Percentiles rank a stretch among this genome's conserved stretches.
These are phyloP conservation scores for Metschnikowia drakensbergensis DNA, from an alignment of 805 yeast genomes.

Conservation along the genomic window DNA sequence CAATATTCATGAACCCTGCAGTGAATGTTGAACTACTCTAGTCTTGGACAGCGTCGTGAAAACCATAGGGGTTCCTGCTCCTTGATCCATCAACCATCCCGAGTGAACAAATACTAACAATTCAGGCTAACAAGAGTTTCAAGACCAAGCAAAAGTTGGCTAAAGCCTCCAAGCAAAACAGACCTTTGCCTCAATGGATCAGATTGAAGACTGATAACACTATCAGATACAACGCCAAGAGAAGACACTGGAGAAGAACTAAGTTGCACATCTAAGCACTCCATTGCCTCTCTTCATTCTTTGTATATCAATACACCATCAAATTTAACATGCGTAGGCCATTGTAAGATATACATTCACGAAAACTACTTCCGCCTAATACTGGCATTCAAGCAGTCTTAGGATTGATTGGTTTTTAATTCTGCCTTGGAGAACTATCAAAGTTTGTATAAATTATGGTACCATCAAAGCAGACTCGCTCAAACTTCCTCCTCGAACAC, in stretches of 20 bases:
- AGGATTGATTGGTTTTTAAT: background rate
- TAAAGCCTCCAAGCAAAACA: conserved; percentile 97
- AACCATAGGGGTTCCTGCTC: no score
- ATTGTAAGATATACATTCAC: background rate
- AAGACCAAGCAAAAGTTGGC: conserved; percentile 97
- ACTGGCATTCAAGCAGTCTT: no score
- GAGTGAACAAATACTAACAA: conserved; percentile 25
- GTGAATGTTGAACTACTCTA: no score
- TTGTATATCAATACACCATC: conserved; percentile 20
- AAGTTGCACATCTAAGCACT: conserved; percentile 84
- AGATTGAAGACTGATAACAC: conserved; percentile 97
- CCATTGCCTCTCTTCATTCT: conserved; percentile 6
- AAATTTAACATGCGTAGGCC: background rate
- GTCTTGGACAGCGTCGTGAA: no score
- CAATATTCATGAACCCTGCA: no score
- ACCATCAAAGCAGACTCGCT: background rate
- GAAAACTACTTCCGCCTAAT: no score
- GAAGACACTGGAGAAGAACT: conserved; percentile 99
- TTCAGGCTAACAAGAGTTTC: conserved; percentile 89
- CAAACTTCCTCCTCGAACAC: conserved; percentile 80
- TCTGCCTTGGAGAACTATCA: background rate
- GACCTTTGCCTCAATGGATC: conserved; percentile 99
- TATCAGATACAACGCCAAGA: conserved; percentile 98
- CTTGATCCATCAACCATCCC: no score
- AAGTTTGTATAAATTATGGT: conserved; percentile 1